These are phyloP conservation scores for Aspergillus ochraceus DNA, from an alignment of 2,329 filamentous ascomycete species.

Conservation along the genomic window DNA sequence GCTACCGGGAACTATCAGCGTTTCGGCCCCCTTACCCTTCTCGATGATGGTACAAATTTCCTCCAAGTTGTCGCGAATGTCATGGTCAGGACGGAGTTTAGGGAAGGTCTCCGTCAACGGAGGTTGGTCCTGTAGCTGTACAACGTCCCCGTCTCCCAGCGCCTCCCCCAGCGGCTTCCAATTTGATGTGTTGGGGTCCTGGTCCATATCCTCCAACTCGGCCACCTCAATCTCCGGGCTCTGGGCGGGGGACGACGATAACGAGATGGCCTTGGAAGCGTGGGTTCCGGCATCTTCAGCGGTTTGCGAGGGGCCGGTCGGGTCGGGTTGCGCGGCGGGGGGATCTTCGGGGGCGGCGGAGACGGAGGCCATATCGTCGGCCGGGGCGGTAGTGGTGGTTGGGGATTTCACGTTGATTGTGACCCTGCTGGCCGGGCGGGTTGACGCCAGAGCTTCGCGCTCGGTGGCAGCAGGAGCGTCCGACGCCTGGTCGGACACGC, in stretches of 20 bases:
- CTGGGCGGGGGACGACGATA: conserved; percentile 44
- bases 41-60: conserved; percentile 36
- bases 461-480: conserved; percentile 30
- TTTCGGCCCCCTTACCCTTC: conserved; percentile 31
- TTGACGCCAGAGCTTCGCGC: conserved; percentile 29
- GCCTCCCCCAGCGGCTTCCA: conserved; percentile 43
- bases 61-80: conserved; percentile 34
- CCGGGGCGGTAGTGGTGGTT: conserved; percentile 11
- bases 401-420: conserved; percentile 50
- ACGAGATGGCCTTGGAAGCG: conserved; percentile 36
- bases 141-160: conserved; percentile 34
- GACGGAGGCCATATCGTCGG: conserved; percentile 13
- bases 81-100: conserved; percentile 27
- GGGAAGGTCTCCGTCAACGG: conserved; percentile 41
- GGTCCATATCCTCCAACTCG: conserved; percentile 50
- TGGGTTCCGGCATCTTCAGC: conserved; percentile 21
- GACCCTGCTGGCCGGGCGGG: conserved; percentile 45
- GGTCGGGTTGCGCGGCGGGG: conserved; percentile 16
- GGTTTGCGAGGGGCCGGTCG: conserved; percentile 14
- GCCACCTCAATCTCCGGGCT: conserved; percentile 52
- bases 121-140: conserved; percentile 35
- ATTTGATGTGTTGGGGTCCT: conserved; percentile 46
- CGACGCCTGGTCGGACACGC: conserved; percentile 20
- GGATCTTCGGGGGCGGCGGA: conserved; percentile 11
- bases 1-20: too few relatives aligned